A percentile compares a stretch with the other conserved stretches of the same genome.
These are phyloP conservation scores for Starmerella lactis-condensi DNA, from an alignment of 805 yeast species.

Conservation along the genomic window DNA sequence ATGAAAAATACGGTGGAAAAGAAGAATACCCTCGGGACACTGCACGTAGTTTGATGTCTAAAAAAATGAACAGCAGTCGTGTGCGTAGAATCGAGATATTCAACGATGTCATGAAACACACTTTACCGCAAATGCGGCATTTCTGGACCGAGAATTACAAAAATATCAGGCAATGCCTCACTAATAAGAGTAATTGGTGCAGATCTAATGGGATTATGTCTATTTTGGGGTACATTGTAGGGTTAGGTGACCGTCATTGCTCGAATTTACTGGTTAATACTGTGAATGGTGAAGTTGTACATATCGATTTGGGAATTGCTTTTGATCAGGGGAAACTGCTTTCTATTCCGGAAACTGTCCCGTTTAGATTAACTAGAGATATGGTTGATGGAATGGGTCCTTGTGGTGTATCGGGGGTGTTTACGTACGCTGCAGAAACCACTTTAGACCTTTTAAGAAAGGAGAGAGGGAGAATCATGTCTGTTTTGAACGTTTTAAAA, in stretches of 20 bases:
- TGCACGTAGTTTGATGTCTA: slow-evolving; percentile 10
- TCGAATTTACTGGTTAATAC: slow-evolving; percentile 73
- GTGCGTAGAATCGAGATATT: slow-evolving; percentile 22
- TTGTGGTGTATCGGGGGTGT: slow-evolving; percentile 65
- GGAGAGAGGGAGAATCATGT: slow-evolving; percentile 50
- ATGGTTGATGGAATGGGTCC: slow-evolving; percentile 85
- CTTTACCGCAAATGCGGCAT: slow-evolving; percentile 48
- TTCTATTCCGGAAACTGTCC: slow-evolving; percentile 82
- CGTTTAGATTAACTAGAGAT: slow-evolving; percentile 80
- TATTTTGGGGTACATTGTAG: slow-evolving; percentile 71
- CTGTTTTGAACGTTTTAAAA: slow-evolving; percentile 65
- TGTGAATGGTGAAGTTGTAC: slow-evolving; percentile 77
- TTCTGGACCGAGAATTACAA: slow-evolving; percentile 53
- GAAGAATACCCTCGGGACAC: slow-evolving; percentile 34
- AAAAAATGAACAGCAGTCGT: slow-evolving; percentile 27
- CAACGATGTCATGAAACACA: slow-evolving; percentile 29
- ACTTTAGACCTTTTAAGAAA: slow-evolving; percentile 48
- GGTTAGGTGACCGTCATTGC: slow-evolving; percentile 89
- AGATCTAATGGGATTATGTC: slow-evolving; percentile 72
- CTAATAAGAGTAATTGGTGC: slow-evolving; percentile 42
- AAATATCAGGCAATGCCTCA: slow-evolving; percentile 59
- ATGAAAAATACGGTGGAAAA: slow-evolving; percentile 36
- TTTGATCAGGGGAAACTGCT: slow-evolving; percentile 80
- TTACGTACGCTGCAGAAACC: slow-evolving; percentile 52
- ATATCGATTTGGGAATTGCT: slow-evolving; percentile 89